Evolutionary conservation across 768 basidiomycete species (phyloP).

Genomic region (Mycena vitilis): DNA sequence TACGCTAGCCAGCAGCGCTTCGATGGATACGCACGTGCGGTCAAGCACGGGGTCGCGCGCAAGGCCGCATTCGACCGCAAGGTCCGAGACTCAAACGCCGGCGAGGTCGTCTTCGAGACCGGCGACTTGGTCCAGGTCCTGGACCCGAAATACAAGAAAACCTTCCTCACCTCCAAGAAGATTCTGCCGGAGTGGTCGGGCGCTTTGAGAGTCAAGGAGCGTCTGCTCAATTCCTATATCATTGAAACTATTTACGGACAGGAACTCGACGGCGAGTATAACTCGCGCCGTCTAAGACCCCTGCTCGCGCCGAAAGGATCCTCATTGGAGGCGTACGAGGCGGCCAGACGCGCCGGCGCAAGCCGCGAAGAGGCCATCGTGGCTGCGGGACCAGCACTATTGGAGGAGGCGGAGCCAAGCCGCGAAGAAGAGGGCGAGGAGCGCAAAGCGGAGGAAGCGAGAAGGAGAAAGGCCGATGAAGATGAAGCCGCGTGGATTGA

Average conservation of each 20-base stretch:
- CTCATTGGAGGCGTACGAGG: slow-evolving; percentile 1
- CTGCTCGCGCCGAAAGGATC: slow-evolving; percentile 10
- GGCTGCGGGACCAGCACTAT: background rate
- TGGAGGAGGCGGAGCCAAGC: slow-evolving; percentile 9
- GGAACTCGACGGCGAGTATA: slow-evolving; percentile 9
- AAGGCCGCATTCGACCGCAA: slow-evolving; percentile 25
- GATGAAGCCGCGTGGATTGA: too few species aligned
- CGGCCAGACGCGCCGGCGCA: background rate
- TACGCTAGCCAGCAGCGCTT: slow-evolving; percentile 44
- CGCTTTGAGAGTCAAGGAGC: slow-evolving; percentile 16
- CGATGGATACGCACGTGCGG: slow-evolving; percentile 41
- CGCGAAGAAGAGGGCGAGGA: slow-evolving; percentile 33
- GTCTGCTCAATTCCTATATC: slow-evolving; percentile 15
- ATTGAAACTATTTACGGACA: slow-evolving; percentile 19
- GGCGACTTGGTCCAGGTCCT: slow-evolving; percentile 36
- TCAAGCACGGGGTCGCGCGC: slow-evolving; percentile 36
- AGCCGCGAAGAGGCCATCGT: background rate
- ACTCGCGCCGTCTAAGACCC: slow-evolving; percentile 2
- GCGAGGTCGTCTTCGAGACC: slow-evolving; percentile 40
- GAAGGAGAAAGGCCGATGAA: background rate
- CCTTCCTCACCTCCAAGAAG: slow-evolving; percentile 20
- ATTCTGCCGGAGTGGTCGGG: slow-evolving; percentile 15
- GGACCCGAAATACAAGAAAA: slow-evolving; percentile 18
- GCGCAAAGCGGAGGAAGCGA: slow-evolving; percentile 34
- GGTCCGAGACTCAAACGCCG: background rate